Evolutionary conservation across 129 eudicot species (phyloP), one percentile per base, ranked within the genome.

Genomic region (Helichrysum umbraculigerum): DNA sequence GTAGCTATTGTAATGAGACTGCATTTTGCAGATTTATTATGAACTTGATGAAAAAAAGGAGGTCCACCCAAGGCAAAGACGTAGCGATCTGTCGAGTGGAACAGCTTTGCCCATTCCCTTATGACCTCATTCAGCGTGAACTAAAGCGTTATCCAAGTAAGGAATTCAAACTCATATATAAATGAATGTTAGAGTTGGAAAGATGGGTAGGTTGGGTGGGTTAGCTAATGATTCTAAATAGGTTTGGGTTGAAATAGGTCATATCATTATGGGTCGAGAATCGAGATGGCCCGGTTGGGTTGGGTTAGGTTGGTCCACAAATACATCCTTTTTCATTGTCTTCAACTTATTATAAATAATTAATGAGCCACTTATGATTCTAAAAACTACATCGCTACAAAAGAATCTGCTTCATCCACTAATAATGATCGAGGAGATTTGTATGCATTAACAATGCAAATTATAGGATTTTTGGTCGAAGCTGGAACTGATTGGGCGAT

Each of bases 141-240:
- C 86, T 93, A 56, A 93, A 93, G 73, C 87, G 98, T 76, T 93
- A 93, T 90, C 96, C 98, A 68, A 90, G 98, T 93, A 88, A 47
- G 90, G 75, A 78, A 7, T 28, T 75, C 15, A 50, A 62, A 69
- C 44, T 6, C 61, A 54, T 1, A 64, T 64, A 14, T 29, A 4
- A 30, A 30, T 19, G 29, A 56, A 44, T 44, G 52, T 56, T 56
- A 56, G 10, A 17, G 11, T 56, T 56, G 62, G 11, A 7, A 56
- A 56, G 62, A 56, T 56, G 62, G 62, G 62, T 56, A n/a, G n/a
- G n/a, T n/a, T n/a, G n/a, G n/a, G n/a, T n/a, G 62, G 62, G 62
- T 56, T 56, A n/a, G 28, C 25, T 56, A 19, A 7, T 21, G 25
- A 56, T 56, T 1, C 25, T 4, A 56, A 56, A 7, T 56, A 6